Evolutionary conservation across 768 basidiomycete species (phyloP).

Genomic region (Rhodotorula graminis): DNA sequence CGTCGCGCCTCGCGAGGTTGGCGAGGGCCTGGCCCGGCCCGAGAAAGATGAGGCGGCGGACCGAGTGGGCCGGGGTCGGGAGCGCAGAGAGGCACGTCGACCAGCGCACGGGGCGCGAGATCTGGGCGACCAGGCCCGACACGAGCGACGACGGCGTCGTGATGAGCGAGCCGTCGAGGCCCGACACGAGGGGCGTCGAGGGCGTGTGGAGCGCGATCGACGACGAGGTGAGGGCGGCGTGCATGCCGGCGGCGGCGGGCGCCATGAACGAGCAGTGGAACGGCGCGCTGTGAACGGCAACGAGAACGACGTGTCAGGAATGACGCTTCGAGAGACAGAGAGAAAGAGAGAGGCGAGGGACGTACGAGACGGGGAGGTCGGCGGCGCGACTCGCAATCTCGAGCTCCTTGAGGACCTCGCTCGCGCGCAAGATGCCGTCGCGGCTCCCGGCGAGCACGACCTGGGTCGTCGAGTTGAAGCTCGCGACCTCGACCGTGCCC

Average conservation of each 20-base stretch:
- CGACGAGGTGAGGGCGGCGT: slow-evolving; percentile 30
- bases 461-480: slow-evolving; percentile 42
- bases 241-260: slow-evolving; percentile 40
- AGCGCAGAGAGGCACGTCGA: slow-evolving; percentile 35
- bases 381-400: slow-evolving; percentile 41
- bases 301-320: background rate
- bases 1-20: slow-evolving; percentile 39
- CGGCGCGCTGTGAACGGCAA: slow-evolving; percentile 27
- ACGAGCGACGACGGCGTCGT: slow-evolving; percentile 39
- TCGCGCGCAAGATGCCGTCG: slow-evolving; percentile 40
- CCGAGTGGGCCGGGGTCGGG: slow-evolving; percentile 14
- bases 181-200: slow-evolving; percentile 37
- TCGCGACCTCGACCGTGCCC: slow-evolving; percentile 43
- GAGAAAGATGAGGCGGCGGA: slow-evolving; percentile 38
- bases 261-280: slow-evolving; percentile 44
- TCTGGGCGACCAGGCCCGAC: slow-evolving; percentile 40
- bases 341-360: background rate
- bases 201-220: slow-evolving; percentile 34
- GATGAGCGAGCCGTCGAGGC: slow-evolving; percentile 39
- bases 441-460: slow-evolving; percentile 41
- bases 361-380: slow-evolving; percentile 41
- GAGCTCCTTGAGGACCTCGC: slow-evolving; percentile 36
- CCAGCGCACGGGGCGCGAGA: slow-evolving; percentile 43
- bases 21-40: slow-evolving; percentile 43
- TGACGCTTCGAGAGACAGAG: no score